Evolutionary conservation across 1,139 yeast genomes (phyloP), one percentile per base, ranked within the genome.

Genomic region (Candida sp.): DNA sequence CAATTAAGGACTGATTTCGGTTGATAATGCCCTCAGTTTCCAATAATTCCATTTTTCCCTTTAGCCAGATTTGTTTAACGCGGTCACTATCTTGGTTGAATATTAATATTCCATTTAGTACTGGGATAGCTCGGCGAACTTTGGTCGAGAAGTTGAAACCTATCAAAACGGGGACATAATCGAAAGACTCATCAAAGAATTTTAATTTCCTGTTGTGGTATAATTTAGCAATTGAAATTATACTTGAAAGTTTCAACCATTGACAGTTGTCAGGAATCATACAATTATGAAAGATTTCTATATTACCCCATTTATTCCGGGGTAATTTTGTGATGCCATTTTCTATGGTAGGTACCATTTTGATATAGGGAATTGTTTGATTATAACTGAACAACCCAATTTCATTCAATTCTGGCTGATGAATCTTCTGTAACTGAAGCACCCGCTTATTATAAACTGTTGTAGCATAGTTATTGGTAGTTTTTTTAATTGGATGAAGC

Each of bases 201-300:
- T 5, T 59, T 54, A 1, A 65, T 47, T 3, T 35, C 5, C 23
- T 4, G 44, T 47, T 1, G 33, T 22, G 8, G 43, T 4, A 46
- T 4, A 35, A 45, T 11, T 36, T 40, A 4, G 67, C 45, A 5
- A 64, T 58, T 6, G 41, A 40, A 38, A 66, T 70, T 8, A 68
- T 57, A 35, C 53, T 47, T 4, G 62, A 40, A 21, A 68, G 42
- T 36, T 51, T 54, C 7, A 70, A 38, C 74, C 75, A 69, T 2
- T 39, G 37, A 46, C 70, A 63, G 1, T 48, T 56, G 4, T 58
- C 56, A 1, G 75, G 75, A 27, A 67, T 51, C 75, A 70, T 70
- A 30, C 55, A 51, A 1, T 51, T 53, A 23, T 57, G 56, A 43
- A 50, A 70, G 2, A 70, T 58, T 45, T 70, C 75, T 15, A 69